phyloP scores from a whole-genome alignment of 2,329 filamentous ascomycete species.

The Pseudogymnoascus destructans region DNA sequence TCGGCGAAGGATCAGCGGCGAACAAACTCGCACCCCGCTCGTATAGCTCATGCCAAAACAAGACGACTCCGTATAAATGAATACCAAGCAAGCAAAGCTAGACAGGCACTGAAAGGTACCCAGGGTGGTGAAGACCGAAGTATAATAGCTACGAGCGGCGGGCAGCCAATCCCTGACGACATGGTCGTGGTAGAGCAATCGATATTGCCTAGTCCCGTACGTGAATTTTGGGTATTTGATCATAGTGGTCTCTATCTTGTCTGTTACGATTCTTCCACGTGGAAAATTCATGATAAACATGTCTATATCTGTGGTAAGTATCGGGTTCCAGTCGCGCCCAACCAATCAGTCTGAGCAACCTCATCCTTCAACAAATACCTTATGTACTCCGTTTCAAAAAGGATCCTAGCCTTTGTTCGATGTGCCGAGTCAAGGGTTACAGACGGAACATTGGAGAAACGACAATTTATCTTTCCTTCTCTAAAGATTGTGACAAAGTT shows the following conservation, averaged over 20 bases:
- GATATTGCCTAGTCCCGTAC: constrained; percentile 10
- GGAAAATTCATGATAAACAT: constrained; percentile 57
- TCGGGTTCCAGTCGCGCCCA: constrained; percentile 34
- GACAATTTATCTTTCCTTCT: constrained; percentile 48
- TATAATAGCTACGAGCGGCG: not conserved
- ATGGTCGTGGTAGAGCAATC: not conserved
- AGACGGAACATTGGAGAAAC: constrained; percentile 48
- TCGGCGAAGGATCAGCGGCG: not conserved
- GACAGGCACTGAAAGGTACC: not conserved
- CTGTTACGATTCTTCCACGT: constrained; percentile 52
- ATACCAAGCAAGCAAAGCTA: constrained; percentile 8
- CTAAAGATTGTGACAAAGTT: constrained; percentile 49
- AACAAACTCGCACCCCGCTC: constrained; percentile 13
- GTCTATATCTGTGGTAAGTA: constrained; percentile 11
- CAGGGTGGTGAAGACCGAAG: not conserved
- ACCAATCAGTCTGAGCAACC: too few species aligned
- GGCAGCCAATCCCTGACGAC: not conserved
- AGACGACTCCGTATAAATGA: constrained; percentile 10
- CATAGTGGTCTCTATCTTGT: constrained; percentile 50
- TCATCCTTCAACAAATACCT: too few species aligned
- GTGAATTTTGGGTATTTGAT: constrained; percentile 36
- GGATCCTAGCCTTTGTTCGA: constrained; percentile 46
- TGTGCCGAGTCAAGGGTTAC: constrained; percentile 49
- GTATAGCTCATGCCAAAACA: constrained; percentile 11
- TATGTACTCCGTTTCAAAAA: constrained; percentile 40